phyloP scores from a whole-genome alignment of 345 rosid genomes.

The Salix arbutifolia region DNA sequence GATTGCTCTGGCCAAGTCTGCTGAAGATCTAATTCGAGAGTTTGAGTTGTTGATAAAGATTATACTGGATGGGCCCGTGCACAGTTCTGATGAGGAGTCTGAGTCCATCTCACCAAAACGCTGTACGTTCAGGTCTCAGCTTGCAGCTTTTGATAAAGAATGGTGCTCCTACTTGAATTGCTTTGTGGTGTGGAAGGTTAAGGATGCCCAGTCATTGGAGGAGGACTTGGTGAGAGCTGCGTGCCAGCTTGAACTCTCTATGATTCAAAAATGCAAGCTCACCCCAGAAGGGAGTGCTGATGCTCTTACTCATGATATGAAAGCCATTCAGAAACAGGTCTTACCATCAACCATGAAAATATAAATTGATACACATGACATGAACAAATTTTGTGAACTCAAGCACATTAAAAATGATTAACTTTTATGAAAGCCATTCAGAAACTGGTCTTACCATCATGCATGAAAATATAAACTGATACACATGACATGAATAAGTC shows the following conservation, averaged over 20 bases:
- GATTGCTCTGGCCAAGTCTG: slow-evolving; percentile 62
- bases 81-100: slow-evolving; percentile 51
- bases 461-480: not conserved
- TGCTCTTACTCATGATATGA: slow-evolving; percentile 81
- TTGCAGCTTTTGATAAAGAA: slow-evolving; percentile 72
- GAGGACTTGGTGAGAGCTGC: slow-evolving; percentile 94
- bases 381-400: not conserved
- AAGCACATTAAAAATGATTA: not conserved
- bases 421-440: slow-evolving; percentile 69
- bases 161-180: slow-evolving; percentile 82
- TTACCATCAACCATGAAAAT: not conserved
- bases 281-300: slow-evolving; percentile 54
- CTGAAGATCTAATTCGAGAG: slow-evolving; percentile 57
- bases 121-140: slow-evolving; percentile 70
- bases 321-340: slow-evolving; percentile 91
- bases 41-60: slow-evolving; percentile 68
- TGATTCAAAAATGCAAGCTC: slow-evolving; percentile 87
- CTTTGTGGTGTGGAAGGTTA: slow-evolving; percentile 95
- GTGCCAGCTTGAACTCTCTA: slow-evolving; percentile 96
- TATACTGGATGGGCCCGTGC: slow-evolving; percentile 67
- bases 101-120: slow-evolving; percentile 38
- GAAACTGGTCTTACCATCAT: slow-evolving; percentile 52
- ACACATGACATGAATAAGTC: not conserved
- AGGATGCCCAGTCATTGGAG: slow-evolving; percentile 84
- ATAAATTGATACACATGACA: not conserved